Conservation (phyloP, 192 early-diverging fungal species). For the Podila clonocystis region DNA sequence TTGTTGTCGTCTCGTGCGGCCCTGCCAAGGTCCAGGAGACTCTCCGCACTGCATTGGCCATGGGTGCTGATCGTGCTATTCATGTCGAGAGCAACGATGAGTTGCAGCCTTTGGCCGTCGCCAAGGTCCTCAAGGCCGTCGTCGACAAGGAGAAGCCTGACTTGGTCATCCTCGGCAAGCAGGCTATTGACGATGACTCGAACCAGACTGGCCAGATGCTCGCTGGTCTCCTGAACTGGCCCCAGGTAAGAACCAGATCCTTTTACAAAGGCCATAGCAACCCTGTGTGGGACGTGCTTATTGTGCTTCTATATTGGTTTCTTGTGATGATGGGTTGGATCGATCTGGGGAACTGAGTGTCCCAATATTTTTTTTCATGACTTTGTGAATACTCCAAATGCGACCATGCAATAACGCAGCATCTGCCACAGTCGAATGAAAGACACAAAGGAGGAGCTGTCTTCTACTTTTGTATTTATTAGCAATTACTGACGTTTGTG, state of each 20-base stretch:
- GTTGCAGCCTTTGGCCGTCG: slow-evolving; percentile 90
- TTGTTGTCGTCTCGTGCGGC: slow-evolving; percentile 92
- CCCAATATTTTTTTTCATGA: too few relatives aligned
- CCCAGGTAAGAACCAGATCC: slow-evolving; percentile 69
- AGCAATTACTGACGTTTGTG: background rate
- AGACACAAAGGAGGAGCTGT: too few relatives aligned
- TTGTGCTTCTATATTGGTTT: background rate
- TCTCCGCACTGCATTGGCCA: slow-evolving; percentile 94
- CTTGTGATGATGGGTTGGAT: background rate
- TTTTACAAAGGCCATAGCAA: background rate
- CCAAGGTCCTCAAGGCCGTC: slow-evolving; percentile 92
- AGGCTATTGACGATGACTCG: slow-evolving; percentile 98
- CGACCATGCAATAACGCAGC: too few relatives aligned
- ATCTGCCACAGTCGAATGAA: too few relatives aligned
- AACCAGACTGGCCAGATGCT: slow-evolving; percentile 99
- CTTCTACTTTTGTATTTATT: too few relatives aligned
- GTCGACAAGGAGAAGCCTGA: slow-evolving; percentile 92
- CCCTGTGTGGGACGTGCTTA: too few relatives aligned
- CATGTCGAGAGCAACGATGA: slow-evolving; percentile 88
- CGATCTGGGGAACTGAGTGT: too few relatives aligned
- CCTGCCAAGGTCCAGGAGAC: slow-evolving; percentile 90
- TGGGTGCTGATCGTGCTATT: slow-evolving; percentile 96
- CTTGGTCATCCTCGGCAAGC: slow-evolving; percentile 96
- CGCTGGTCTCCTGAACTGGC: slow-evolving; percentile 93
- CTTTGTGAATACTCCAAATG: too few relatives aligned